Percentiles rank a stretch among this genome's conserved stretches.
phyloP scores from a whole-genome alignment of 108 stramenopile species.

The Nannochloropsis salina region DNA sequence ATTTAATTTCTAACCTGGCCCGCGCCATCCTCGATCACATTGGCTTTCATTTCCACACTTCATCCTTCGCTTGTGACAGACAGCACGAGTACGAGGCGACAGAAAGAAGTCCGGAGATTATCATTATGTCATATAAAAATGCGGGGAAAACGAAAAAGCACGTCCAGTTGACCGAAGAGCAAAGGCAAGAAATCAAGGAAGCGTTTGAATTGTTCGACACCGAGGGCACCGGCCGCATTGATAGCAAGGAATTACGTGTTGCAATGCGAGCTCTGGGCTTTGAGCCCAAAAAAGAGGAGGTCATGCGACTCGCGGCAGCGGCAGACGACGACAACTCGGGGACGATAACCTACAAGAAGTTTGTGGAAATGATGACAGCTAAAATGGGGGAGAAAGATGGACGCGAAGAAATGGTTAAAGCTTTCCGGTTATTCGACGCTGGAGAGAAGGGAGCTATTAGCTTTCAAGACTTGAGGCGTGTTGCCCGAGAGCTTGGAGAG shows the following conservation, averaged over 20 bases:
- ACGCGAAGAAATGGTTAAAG: conserved; percentile 39
- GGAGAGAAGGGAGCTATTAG: conserved; percentile 80
- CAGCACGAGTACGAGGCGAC: too few relatives aligned
- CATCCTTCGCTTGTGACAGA: too few relatives aligned
- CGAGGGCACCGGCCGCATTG: conserved; percentile 58
- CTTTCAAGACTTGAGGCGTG: conserved; percentile 76
- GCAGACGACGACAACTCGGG: conserved; percentile 78
- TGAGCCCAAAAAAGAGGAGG: conserved; percentile 70
- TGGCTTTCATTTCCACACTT: too few relatives aligned
- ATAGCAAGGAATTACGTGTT: conserved; percentile 79
- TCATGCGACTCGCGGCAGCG: conserved; percentile 71
- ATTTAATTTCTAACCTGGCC: too few relatives aligned
- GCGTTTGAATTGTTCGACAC: conserved; percentile 48
- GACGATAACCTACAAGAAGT: conserved; percentile 76
- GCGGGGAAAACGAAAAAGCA: too few relatives aligned
- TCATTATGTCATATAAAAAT: too few relatives aligned
- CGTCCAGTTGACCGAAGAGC: conserved; percentile 30
- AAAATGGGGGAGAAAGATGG: conserved; percentile 57
- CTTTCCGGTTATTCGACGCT: conserved; percentile 55
- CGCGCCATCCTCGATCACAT: too few relatives aligned
- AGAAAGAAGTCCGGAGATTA: too few relatives aligned
- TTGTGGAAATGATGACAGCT: conserved; percentile 65
- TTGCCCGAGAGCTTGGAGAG: conserved; percentile 81
- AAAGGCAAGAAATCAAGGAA: conserved; percentile 45
- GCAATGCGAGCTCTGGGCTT: conserved; percentile 84